Conservation (phyloP, 75 land plant genomes). For the Larix kaempferi region DNA sequence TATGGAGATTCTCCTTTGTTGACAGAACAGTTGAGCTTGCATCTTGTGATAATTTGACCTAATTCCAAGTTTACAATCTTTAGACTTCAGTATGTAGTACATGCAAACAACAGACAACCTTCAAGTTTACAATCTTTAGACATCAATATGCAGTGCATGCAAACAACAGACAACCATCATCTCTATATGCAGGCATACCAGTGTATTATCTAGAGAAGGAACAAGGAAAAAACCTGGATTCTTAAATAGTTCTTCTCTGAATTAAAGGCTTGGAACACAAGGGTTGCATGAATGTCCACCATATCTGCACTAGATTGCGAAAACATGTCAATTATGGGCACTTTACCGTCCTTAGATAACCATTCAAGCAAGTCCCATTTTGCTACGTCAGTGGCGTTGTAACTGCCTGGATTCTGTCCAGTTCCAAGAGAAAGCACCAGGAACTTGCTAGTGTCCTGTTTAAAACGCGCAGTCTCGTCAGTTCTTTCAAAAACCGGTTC, state of each 20-base stretch:
- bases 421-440: slow-evolving; percentile 44
- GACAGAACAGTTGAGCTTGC: slow-evolving; percentile 4
- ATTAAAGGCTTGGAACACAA: slow-evolving; percentile 42
- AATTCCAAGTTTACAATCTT: neutral
- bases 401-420: slow-evolving; percentile 12
- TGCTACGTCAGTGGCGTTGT: slow-evolving; percentile 13
- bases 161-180: no score
- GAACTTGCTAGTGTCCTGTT: slow-evolving; percentile 21
- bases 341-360: slow-evolving; percentile 28
- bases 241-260: slow-evolving; percentile 39
- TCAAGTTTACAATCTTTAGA: neutral
- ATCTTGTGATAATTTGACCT: neutral
- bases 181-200: no score
- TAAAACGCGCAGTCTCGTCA: no score
- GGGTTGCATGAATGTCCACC: slow-evolving; percentile 44
- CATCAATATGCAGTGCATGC: no score
- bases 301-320: slow-evolving; percentile 51
- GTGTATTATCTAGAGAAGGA: no score
- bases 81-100: no score
- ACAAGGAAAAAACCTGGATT: slow-evolving; percentile 32
- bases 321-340: slow-evolving; percentile 55
- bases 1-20: slow-evolving; percentile 2
- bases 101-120: no score
- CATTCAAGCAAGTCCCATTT: slow-evolving; percentile 67
- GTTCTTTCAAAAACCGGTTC: no score